phyloP scores from a whole-genome alignment of 257 asterid species.

The Solanum tacnaense region DNA sequence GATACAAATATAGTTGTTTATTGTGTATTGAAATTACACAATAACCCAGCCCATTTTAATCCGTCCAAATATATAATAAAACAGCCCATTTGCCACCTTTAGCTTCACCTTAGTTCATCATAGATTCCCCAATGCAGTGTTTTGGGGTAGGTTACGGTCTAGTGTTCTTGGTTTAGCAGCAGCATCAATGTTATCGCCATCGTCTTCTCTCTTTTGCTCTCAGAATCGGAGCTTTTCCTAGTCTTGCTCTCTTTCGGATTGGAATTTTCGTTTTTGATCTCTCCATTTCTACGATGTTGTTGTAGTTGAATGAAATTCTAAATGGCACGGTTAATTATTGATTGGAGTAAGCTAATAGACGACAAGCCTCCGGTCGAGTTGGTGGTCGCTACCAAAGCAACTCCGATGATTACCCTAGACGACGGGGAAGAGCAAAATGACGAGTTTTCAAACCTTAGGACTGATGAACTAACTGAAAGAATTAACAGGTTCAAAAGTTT shows the following conservation, averaged over 20 bases:
- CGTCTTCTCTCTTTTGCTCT: not conserved
- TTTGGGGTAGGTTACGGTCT: not conserved
- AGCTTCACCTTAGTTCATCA: not conserved
- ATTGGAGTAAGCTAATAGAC: conserved; percentile 5
- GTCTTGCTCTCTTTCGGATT: not conserved
- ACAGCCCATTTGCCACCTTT: not conserved
- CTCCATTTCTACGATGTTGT: not conserved
- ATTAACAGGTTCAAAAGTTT: not conserved
- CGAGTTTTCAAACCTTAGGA: not conserved
- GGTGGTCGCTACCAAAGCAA: not conserved
- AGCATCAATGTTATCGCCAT: not conserved
- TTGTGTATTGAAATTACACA: too few species aligned
- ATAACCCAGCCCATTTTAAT: not conserved
- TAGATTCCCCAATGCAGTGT: not conserved
- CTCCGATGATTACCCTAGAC: not conserved
- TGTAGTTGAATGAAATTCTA: not conserved
- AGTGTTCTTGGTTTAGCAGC: not conserved
- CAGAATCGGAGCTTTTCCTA: not conserved
- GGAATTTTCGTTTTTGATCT: not conserved
- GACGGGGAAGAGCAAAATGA: not conserved
- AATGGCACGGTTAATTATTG: not conserved
- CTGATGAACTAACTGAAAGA: not conserved
- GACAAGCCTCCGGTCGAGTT: conserved; percentile 3
- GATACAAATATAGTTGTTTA: too few species aligned
- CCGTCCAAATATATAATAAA: not conserved